Evolutionary conservation across 2,329 filamentous ascomycete genomes (phyloP), one percentile per base, ranked within the genome.

Genomic region (Aspergillus pseudotamarii): DNA sequence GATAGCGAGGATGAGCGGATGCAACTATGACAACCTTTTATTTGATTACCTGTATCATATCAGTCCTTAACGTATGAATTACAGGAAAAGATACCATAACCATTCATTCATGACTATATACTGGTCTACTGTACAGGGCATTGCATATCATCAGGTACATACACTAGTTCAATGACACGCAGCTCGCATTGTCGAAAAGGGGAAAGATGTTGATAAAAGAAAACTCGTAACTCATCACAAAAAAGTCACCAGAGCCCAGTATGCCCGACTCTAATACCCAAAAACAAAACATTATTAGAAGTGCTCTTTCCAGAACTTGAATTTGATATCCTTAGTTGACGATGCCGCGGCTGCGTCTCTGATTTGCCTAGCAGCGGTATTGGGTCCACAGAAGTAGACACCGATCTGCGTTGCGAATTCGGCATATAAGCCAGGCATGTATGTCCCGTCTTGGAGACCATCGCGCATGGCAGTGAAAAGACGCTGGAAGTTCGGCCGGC

Each of bases 271-370:
- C 11, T 26, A 19, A 32, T 32, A 46, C 45, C 10, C 30, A n/a
- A 34, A 34, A 51, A 32, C 21, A 32, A 32, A 38, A 26, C 11
- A 19, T 23, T 19, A 53, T 54, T 76, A 83, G 66, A 83, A 83
- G 74, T 99, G 94, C 80, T 99, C 95, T 83, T 99, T 99, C 95
- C 95, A 99, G 84, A 99, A 99, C 72, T 92, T 91, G 83, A 98
- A 99, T 73, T 89, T 88, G 62, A 99, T 93, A 70, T 96, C 91
- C 66, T 87, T 87, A 43, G 86, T 88, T 14, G 88, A 91, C 19
- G 90, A 90, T 59, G 83, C 78, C 73, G 90, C 91, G 69, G 92
- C 91, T 19, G 94, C 94, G 75, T 88, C 87, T 79, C 91, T 90
- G 76, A 99, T 97, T 72, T 92, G 88, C 69, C 93, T 87, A 8